Evolutionary conservation across 352 stramenopile species (phyloP).

Genomic region (Globisporangium nodosum): DNA sequence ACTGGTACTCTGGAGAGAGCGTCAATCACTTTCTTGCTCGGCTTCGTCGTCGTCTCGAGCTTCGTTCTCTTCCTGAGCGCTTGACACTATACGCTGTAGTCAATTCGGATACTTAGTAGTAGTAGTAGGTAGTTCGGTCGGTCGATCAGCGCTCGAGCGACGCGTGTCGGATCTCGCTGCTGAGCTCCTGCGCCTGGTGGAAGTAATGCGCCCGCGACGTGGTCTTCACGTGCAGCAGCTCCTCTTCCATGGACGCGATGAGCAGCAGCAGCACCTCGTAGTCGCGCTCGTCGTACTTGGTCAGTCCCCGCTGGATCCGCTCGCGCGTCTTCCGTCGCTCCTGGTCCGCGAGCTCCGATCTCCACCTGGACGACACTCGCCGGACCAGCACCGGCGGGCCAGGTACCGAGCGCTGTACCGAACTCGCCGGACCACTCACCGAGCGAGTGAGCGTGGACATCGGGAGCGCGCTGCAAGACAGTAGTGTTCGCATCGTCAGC

Average conservation of each 20-base stretch:
- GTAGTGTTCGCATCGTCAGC: neutral
- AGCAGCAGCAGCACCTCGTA: slow-evolving; percentile 63
- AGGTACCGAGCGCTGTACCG: neutral
- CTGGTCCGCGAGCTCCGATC: slow-evolving; percentile 39
- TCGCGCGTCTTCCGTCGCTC: slow-evolving; percentile 61
- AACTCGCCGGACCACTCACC: slow-evolving; percentile 5
- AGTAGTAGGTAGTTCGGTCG: neutral
- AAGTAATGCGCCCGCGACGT: slow-evolving; percentile 62
- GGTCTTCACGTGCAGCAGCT: slow-evolving; percentile 72
- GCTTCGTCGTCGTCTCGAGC: neutral
- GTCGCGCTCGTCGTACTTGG: slow-evolving; percentile 45
- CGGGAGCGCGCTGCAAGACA: slow-evolving; percentile 4
- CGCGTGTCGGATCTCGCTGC: slow-evolving; percentile 41
- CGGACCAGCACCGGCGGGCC: slow-evolving; percentile 33
- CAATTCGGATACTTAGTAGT: neutral
- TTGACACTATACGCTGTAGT: neutral
- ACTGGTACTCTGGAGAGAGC: neutral
- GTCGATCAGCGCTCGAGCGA: slow-evolving; percentile 30
- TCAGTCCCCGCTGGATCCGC: slow-evolving; percentile 57
- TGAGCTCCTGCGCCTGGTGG: slow-evolving; percentile 48
- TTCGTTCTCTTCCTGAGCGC: neutral
- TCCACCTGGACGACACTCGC: slow-evolving; percentile 45
- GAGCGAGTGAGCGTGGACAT: slow-evolving; percentile 4
- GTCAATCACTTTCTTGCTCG: neutral
- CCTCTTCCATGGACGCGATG: slow-evolving; percentile 68